Conservation (phyloP, 371 early-diverging fungal genomes). For the Thermomucor indicae-seudaticae region DNA sequence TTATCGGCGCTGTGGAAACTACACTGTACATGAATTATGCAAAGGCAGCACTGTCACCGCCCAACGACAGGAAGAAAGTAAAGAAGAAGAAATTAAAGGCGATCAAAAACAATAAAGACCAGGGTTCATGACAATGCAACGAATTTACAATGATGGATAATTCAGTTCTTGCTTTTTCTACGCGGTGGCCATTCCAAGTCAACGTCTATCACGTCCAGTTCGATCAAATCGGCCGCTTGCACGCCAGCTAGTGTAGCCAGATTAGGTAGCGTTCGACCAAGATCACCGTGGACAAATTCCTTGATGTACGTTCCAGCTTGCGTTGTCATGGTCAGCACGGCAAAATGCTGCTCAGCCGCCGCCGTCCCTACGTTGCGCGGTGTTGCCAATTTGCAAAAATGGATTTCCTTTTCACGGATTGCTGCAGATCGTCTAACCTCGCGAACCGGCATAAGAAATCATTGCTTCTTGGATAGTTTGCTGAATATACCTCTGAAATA, state of each 20-base stretch:
- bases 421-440: conserved; percentile 70
- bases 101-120: not conserved
- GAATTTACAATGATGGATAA: no score
- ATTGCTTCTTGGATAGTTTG: not conserved
- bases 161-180: not conserved
- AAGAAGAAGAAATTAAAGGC: conserved; percentile 9
- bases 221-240: conserved; percentile 73
- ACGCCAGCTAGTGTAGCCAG: conserved; percentile 63
- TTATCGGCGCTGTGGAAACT: conserved; percentile 56
- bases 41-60: conserved; percentile 10
- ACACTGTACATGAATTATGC: conserved; percentile 38
- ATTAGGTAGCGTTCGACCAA: conserved; percentile 88
- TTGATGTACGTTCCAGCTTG: conserved; percentile 98
- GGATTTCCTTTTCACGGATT: conserved; percentile 66
- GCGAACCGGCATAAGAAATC: not conserved
- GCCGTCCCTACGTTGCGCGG: conserved; percentile 11
- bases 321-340: conserved; percentile 68
- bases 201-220: conserved; percentile 82
- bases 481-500: conserved; percentile 61
- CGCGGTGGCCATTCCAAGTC: conserved; percentile 69
- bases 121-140: no score
- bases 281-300: conserved; percentile 97
- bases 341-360: conserved; percentile 36
- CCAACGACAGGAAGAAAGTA: conserved; percentile 12
- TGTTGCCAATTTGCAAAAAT: conserved; percentile 35